Conservation (phyloP, 202 grass and related monocot species). For the Brachypodium distachyon region DNA sequence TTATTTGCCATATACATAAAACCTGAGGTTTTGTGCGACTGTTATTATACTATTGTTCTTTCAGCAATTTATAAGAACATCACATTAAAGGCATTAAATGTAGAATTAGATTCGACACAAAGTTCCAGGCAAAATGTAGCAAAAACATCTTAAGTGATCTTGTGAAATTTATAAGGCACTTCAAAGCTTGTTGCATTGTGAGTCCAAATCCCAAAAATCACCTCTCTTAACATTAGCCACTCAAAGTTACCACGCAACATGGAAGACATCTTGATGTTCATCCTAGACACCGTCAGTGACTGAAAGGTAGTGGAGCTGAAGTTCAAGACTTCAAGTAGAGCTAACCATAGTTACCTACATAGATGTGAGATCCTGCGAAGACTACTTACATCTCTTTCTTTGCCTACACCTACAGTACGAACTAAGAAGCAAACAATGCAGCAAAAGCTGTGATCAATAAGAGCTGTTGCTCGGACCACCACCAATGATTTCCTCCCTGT, state of each 20-base stretch:
- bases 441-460: constrained; percentile 29
- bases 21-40: background rate
- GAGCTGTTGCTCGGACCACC: constrained; percentile 20
- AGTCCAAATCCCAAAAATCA: background rate
- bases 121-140: background rate
- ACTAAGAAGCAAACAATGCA: background rate
- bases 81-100: background rate
- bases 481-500: constrained; percentile 73
- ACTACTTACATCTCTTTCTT: constrained; percentile 24
- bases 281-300: background rate
- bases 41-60: background rate
- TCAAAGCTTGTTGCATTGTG: background rate
- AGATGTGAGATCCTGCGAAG: background rate
- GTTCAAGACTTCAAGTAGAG: background rate
- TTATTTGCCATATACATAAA: background rate
- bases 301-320: background rate
- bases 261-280: background rate
- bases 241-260: background rate
- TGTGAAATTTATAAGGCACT: background rate
- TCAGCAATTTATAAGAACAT: background rate
- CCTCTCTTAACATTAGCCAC: background rate
- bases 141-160: background rate
- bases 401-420: background rate
- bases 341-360: background rate
- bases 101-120: background rate